These are phyloP conservation scores for Lecanicillium sp. DNA, from an alignment of 2,329 filamentous ascomycete species.

Conservation along the genomic window DNA sequence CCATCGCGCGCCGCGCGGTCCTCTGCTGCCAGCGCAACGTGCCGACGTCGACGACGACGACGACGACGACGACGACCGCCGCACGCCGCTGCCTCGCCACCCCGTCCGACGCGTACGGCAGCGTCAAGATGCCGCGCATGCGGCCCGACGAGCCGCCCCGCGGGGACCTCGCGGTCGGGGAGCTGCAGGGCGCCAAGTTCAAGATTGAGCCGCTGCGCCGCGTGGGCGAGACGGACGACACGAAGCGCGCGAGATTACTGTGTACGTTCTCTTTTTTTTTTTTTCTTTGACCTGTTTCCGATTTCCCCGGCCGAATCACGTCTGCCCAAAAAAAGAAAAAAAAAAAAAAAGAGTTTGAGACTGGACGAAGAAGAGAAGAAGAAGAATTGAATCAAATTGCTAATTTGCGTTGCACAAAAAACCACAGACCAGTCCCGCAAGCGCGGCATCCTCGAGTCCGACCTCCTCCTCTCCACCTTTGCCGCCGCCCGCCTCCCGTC, in stretches of 20 bases:
- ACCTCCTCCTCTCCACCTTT: slow-evolving; percentile 94
- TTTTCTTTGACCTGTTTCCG: background rate
- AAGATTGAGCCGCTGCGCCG: slow-evolving; percentile 84
- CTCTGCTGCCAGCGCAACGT: no score
- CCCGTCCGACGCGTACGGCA: slow-evolving; percentile 19
- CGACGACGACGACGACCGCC: no score
- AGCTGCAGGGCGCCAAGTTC: slow-evolving; percentile 81
- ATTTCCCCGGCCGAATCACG: no score
- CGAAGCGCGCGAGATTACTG: slow-evolving; percentile 79
- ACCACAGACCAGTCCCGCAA: slow-evolving; percentile 86
- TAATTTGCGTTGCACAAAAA: no score
- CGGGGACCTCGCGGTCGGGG: slow-evolving; percentile 69
- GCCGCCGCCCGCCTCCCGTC: slow-evolving; percentile 68
- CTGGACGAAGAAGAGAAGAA: no score
- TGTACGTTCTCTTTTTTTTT: slow-evolving; percentile 41
- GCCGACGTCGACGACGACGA: no score
- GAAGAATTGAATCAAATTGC: background rate
- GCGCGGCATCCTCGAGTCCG: slow-evolving; percentile 89
- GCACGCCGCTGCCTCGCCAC: slow-evolving; percentile 14
- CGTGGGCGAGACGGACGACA: slow-evolving; percentile 74
- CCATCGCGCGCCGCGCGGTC: no score
- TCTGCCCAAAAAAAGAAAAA: background rate
- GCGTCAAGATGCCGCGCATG: slow-evolving; percentile 22
- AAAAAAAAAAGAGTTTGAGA: no score
- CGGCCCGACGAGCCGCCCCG: slow-evolving; percentile 12